Evolutionary conservation across 257 asterid genomes (phyloP), one percentile per base, ranked within the genome.

Genomic region (Euphrasia confusa): DNA sequence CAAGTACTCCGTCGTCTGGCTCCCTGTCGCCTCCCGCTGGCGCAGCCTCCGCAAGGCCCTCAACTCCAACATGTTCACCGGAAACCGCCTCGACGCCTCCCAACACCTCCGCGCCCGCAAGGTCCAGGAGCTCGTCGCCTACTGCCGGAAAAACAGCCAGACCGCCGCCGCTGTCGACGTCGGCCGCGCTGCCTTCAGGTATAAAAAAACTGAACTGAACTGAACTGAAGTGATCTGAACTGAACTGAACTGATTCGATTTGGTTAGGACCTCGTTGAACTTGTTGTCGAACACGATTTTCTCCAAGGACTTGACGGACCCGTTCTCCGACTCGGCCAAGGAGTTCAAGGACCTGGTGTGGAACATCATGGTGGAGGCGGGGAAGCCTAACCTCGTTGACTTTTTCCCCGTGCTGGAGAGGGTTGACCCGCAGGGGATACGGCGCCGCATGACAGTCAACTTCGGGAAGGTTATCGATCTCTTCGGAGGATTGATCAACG

Each of bases 1-100:
- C 72, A 70, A 79, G 18, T 79, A 71, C 71, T 87, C 97, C 17
- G 83, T 83, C 24, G 81, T 85, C 1, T 83, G 89, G 95, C 82
- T 90, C 0, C 95, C 96, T 0, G 81, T 82, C 37, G 74, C 80
- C 11, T 0, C 74, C 9, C 68, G 66, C 61, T 88, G 98, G 94
- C 80, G 85, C 59, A 72, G 80, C 74, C 83, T 88, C 58, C 82
- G 96, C 1, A 83, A 82, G 61, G 68, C 70, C 14, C 9, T 85
- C 64, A 87, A 80, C 74, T 76, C 86, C 14, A 77, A 78, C 49
- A 80, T 90, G 21, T 83, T 90, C 76, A 55, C 95, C 1, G 75
- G 78, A 5, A 78, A 44, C 75, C 75, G 89, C 60, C 87, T 90
- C 12, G 95, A 88, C 3, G 85, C 82, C 8, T 80, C 76, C 57